These are phyloP conservation scores for Microbotryum intermedium DNA, from an alignment of 1,284 basidiomycete genomes.

Conservation along the genomic window DNA sequence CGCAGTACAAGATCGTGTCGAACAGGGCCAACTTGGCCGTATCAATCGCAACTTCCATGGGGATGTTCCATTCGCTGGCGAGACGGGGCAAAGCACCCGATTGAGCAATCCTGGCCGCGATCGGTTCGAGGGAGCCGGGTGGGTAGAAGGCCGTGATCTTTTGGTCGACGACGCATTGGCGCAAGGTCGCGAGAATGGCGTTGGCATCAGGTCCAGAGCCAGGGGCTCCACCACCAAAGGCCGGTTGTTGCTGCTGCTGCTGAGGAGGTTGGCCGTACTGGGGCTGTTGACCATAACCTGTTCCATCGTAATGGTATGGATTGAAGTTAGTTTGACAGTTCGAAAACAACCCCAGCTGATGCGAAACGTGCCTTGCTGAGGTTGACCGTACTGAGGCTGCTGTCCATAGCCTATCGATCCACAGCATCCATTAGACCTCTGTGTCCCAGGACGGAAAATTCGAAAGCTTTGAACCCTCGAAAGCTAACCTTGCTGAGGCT, in stretches of 20 bases:
- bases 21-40: slow-evolving; percentile 41
- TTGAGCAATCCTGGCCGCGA: slow-evolving; percentile 41
- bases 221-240: background rate
- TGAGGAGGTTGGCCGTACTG: slow-evolving; percentile 12
- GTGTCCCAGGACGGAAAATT: too few relatives aligned
- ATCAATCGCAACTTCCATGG: slow-evolving; percentile 32
- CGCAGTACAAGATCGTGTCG: background rate
- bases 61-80: slow-evolving; percentile 40
- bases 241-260: background rate
- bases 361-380: background rate
- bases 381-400: slow-evolving; percentile 15
- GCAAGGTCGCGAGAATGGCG: slow-evolving; percentile 15
- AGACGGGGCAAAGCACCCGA: slow-evolving; percentile 41
- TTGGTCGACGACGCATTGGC: slow-evolving; percentile 40
- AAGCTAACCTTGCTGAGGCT: slow-evolving; percentile 10
- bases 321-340: background rate
- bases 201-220: background rate
- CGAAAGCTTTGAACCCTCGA: too few relatives aligned
- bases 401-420: slow-evolving; percentile 19
- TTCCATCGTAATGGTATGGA: background rate
- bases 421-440: too few relatives aligned
- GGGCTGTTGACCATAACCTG: background rate
- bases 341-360: background rate
- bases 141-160: slow-evolving; percentile 41
- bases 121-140: slow-evolving; percentile 39